A percentile compares a stretch with the other conserved stretches of the same genome.
Conservation (phyloP, 2,329 filamentous ascomycete species). For the Berkeleyomyces basicola region DNA sequence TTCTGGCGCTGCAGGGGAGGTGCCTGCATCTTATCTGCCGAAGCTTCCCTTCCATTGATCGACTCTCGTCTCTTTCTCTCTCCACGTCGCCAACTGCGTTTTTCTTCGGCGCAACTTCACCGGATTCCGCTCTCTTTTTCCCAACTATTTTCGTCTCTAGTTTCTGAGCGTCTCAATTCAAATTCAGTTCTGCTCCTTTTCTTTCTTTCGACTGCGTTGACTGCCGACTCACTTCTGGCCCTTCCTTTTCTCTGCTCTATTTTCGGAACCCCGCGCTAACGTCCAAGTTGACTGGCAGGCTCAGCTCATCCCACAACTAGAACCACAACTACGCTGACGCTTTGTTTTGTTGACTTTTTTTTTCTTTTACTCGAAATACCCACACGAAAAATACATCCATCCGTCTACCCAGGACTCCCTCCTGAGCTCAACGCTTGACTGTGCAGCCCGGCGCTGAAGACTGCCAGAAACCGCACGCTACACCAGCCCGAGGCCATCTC, state of each 20-base stretch:
- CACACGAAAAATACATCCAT: too few species aligned
- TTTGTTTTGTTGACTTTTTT: constrained; percentile 3
- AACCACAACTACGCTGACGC: neutral
- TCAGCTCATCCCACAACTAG: neutral
- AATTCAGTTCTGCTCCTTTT: neutral
- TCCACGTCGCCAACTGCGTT: neutral
- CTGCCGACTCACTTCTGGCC: neutral
- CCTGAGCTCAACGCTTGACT: too few species aligned
- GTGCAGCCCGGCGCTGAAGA: neutral
- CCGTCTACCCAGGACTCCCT: too few species aligned
- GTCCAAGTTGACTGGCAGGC: neutral
- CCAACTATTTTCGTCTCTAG: neutral
- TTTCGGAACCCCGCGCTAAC: constrained; percentile 1
- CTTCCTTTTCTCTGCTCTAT: neutral
- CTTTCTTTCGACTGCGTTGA: neutral
- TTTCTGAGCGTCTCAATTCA: neutral
- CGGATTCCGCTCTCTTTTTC: neutral
- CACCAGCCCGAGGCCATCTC: neutral
- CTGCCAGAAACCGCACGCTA: too few species aligned
- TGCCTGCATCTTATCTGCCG: neutral
- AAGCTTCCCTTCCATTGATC: neutral
- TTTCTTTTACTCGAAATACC: too few species aligned
- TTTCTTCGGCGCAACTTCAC: neutral
- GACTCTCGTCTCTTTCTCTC: neutral
- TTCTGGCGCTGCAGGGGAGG: neutral